These are phyloP conservation scores for Tuber umbilicatum DNA, from an alignment of 495 filamentous ascomycete species.

Conservation along the genomic window DNA sequence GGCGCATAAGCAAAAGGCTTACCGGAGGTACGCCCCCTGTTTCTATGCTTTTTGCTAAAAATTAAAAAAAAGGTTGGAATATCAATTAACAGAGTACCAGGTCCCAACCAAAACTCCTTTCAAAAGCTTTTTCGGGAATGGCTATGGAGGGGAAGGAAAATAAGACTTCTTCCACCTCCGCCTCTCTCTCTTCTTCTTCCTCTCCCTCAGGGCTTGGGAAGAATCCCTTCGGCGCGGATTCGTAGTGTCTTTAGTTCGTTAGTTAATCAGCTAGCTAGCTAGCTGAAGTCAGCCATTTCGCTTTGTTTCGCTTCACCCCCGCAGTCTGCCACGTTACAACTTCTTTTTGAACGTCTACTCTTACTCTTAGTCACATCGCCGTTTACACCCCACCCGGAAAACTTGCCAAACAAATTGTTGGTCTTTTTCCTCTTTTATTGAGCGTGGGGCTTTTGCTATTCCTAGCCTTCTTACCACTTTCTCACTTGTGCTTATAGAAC, in stretches of 20 bases:
- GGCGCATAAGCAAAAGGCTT: conserved; percentile 63
- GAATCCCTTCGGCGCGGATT: conserved; percentile 26
- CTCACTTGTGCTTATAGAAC: conserved; percentile 17
- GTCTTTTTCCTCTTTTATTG: not conserved
- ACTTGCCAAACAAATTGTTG: conserved; percentile 5
- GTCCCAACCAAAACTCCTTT: conserved; percentile 27
- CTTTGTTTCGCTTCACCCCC: not conserved
- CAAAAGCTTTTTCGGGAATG: conserved; percentile 19
- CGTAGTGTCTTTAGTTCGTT: not conserved
- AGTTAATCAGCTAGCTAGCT: not conserved
- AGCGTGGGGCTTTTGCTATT: not conserved
- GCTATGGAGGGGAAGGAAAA: conserved; percentile 28
- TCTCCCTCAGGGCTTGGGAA: conserved; percentile 12
- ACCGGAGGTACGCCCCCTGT: conserved; percentile 44
- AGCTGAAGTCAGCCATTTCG: not conserved
- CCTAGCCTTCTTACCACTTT: not conserved
- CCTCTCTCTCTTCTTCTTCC: not conserved
- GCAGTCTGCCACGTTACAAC: conserved; percentile 9
- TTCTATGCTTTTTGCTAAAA: not conserved
- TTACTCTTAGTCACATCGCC: not conserved
- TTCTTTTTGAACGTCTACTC: not conserved
- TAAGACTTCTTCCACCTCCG: conserved; percentile 11
- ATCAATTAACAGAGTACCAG: conserved; percentile 14
- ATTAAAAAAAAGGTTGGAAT: not conserved
- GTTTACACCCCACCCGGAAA: not conserved